Evolutionary conservation across 345 rosid species (phyloP).

Genomic region (Cardiospermum halicacabum): DNA sequence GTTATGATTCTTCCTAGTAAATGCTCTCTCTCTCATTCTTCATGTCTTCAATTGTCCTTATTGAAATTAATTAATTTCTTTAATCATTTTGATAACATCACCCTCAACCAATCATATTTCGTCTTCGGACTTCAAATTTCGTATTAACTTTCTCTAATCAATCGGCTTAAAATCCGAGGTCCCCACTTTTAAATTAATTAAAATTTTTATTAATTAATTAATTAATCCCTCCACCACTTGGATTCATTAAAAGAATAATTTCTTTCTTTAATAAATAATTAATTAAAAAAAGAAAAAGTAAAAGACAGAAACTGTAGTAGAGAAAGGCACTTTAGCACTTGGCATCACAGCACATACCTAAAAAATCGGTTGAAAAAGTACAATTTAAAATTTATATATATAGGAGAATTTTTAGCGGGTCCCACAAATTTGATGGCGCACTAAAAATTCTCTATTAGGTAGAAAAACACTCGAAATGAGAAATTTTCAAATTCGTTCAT

Average conservation of each 20-base stretch:
- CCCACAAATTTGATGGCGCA: too few relatives aligned
- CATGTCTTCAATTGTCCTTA: constrained; percentile 27
- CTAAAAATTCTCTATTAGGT: too few relatives aligned
- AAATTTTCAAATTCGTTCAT: too few relatives aligned
- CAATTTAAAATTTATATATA: too few relatives aligned
- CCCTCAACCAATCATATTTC: constrained; percentile 17
- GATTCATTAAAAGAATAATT: background rate
- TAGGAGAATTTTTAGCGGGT: too few relatives aligned
- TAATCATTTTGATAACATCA: constrained; percentile 25
- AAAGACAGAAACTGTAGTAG: background rate
- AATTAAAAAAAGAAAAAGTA: background rate
- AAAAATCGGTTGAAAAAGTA: background rate
- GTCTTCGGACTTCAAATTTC: constrained; percentile 26
- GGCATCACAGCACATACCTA: background rate
- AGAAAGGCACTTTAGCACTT: background rate
- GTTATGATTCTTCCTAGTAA: constrained; percentile 22
- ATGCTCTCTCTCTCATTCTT: constrained; percentile 19
- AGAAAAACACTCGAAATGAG: too few relatives aligned
- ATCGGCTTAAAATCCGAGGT: constrained; percentile 25
- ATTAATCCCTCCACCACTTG: constrained; percentile 12
- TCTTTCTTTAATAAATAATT: background rate
- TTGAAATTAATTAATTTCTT: constrained; percentile 15
- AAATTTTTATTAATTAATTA: too few relatives aligned
- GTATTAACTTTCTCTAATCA: constrained; percentile 23
- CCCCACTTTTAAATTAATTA: constrained; percentile 21